A percentile compares a stretch with the other conserved stretches of the same genome.
phyloP scores from a whole-genome alignment of 148 eudicot genomes.

The Vaccinium vitisidaea region DNA sequence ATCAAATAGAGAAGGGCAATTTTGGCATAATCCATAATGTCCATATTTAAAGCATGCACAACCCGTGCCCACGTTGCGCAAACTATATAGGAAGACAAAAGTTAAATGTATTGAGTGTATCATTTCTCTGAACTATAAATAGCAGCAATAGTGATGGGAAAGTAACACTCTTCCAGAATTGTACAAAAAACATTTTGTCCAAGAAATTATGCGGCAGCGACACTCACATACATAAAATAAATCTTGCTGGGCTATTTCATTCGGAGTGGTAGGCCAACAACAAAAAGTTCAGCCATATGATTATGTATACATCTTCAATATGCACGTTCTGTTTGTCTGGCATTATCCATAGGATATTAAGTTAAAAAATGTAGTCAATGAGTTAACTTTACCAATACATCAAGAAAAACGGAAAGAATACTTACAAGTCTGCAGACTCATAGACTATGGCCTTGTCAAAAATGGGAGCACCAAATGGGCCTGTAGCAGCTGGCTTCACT shows the following conservation, averaged over 20 bases:
- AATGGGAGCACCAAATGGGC: slow-evolving; percentile 95
- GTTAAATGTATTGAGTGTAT: no score
- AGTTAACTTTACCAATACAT: background rate
- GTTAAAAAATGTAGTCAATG: background rate
- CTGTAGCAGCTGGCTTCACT: slow-evolving; percentile 79
- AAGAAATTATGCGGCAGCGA: background rate
- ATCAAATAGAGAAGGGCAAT: background rate
- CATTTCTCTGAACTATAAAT: no score
- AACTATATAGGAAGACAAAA: background rate
- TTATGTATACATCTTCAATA: background rate
- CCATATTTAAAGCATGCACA: background rate
- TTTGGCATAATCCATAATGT: background rate
- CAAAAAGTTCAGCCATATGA: background rate
- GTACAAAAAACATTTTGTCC: background rate
- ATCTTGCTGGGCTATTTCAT: background rate
- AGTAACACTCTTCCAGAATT: background rate
- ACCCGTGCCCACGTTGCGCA: background rate
- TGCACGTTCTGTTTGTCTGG: background rate
- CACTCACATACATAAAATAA: background rate
- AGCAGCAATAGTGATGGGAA: background rate
- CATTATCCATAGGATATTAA: background rate
- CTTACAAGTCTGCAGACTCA: slow-evolving; percentile 73
- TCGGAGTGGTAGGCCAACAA: background rate
- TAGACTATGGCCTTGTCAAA: slow-evolving; percentile 86
- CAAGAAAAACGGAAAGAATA: background rate